Base-by-base conservation (phyloP, 257 asterid species). In the Capsicum chinense region DNA sequence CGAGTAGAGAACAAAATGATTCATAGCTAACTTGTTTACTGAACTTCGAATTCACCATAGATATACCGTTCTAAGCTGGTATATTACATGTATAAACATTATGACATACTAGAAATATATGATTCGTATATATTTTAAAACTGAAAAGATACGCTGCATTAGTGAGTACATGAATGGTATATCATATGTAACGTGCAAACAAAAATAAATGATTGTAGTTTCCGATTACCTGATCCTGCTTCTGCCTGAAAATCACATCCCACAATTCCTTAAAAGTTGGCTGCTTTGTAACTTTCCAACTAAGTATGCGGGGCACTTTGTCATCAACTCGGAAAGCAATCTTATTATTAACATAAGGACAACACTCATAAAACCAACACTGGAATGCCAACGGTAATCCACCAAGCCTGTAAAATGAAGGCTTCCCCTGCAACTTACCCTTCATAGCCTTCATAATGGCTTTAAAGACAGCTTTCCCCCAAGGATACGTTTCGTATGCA, bases 391-490 rank as follows among this genome's bases (percentile, higher is more conserved):
- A 50, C 21, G 81, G 81, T 21, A 74, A 74, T 50, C 81, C 81
- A 74, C 62, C 62, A 74, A 74, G 81, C 81, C 81, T 74, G 81
- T 74, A 74, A 60, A 74, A 50, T 13, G 47, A 74, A 26, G 81
- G 81, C 47, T 74, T 74, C 81, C 81, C 47, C 42, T 9, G 81
- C 81, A 74, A 21, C 81, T 54, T 74, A 14, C 81, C 81, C 81
- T 50, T 74, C 42, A 74, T 56, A 74, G 81, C 50, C 62, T 50
- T 2, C 81, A 74, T 4, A 6, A 44, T 50, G 62, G 81, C 81
- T 74, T 74, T 74, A 74, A 74, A 74, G 62, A 74, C 81, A 74
- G 42, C 81, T 74, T 74, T 50, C n/a, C 81, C 81, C 81, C 81
- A 74, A 74, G 81, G 81, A 33, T 74, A 74, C 5, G 62, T 50